phyloP scores from a whole-genome alignment of 23 red algal genomes.

The Gracilaria gracilis region DNA sequence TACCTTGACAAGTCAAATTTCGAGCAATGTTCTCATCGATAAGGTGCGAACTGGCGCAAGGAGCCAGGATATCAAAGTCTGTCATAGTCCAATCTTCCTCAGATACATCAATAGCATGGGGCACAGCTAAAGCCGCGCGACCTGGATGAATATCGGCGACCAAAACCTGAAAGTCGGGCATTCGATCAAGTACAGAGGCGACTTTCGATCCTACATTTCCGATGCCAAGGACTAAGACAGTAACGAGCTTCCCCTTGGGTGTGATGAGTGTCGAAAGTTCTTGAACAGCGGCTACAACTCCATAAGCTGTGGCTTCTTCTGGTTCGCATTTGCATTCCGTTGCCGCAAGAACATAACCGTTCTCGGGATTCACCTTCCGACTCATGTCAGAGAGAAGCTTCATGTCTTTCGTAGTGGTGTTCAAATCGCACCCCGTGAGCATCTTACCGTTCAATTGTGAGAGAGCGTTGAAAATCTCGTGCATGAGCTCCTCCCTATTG shows the following conservation, averaged over 20 bases:
- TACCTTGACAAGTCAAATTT: background rate
- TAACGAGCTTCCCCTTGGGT: background rate
- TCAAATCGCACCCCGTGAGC: slow-evolving; percentile 10
- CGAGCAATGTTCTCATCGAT: slow-evolving; percentile 18
- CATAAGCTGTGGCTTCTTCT: slow-evolving; percentile 16
- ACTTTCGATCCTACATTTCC: slow-evolving; percentile 31
- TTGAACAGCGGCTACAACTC: slow-evolving; percentile 21
- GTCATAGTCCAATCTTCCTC: background rate
- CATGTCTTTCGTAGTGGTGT: background rate
- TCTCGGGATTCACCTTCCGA: background rate
- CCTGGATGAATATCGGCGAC: background rate
- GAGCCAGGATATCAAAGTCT: slow-evolving; percentile 20
- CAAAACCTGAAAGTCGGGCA: background rate
- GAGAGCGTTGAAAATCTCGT: background rate
- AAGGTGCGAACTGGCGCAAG: background rate
- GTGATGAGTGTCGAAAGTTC: background rate
- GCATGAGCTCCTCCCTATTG: slow-evolving; percentile 4
- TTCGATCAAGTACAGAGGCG: background rate
- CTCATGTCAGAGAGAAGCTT: background rate
- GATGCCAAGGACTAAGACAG: slow-evolving; percentile 21
- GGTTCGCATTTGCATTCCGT: slow-evolving; percentile 7
- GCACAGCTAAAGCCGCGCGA: background rate
- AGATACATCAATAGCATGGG: slow-evolving; percentile 13
- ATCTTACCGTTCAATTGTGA: background rate
- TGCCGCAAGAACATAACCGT: slow-evolving; percentile 4